These are phyloP conservation scores for Gynandropsis gynandra DNA, from an alignment of 345 rosid species.

Conservation along the genomic window DNA sequence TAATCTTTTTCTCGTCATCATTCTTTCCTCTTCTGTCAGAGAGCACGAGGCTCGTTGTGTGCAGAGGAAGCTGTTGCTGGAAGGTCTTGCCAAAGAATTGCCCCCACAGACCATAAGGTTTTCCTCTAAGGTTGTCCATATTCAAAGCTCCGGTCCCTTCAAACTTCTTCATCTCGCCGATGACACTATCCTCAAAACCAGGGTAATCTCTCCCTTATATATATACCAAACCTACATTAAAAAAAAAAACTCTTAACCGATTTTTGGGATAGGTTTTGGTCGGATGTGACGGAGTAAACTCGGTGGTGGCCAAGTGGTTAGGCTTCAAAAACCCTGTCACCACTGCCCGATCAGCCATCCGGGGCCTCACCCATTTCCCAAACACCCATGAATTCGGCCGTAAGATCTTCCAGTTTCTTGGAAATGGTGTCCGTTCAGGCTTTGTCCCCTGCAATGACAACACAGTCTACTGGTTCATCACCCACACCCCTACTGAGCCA, in stretches of 20 bases:
- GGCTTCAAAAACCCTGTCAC: conserved; percentile 44
- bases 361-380: conserved; percentile 38
- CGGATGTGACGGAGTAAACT: conserved; percentile 70
- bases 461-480: conserved; percentile 42
- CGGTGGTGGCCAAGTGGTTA: conserved; percentile 56
- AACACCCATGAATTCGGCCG: conserved; percentile 36
- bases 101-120: conserved; percentile 54
- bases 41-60: conserved; percentile 46
- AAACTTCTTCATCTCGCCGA: conserved; percentile 55
- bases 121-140: conserved; percentile 56
- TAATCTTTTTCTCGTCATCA: neutral
- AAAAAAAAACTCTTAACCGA: conserved; percentile 1
- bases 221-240: neutral
- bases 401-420: conserved; percentile 30
- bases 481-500: conserved; percentile 26
- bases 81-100: conserved; percentile 43
- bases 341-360: conserved; percentile 32
- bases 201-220: conserved; percentile 33
- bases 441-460: conserved; percentile 43
- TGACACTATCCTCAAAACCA: conserved; percentile 47
- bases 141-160: conserved; percentile 46
- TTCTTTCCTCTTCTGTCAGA: conserved; percentile 25
- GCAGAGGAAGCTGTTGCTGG: conserved; percentile 47
- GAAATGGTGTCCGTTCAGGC: conserved; percentile 45
- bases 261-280: conserved; percentile 38